Percentiles rank a stretch among this genome's conserved stretches.
Conservation (phyloP, 2,329 filamentous ascomycete genomes). For the Talaromyces verruculosus region DNA sequence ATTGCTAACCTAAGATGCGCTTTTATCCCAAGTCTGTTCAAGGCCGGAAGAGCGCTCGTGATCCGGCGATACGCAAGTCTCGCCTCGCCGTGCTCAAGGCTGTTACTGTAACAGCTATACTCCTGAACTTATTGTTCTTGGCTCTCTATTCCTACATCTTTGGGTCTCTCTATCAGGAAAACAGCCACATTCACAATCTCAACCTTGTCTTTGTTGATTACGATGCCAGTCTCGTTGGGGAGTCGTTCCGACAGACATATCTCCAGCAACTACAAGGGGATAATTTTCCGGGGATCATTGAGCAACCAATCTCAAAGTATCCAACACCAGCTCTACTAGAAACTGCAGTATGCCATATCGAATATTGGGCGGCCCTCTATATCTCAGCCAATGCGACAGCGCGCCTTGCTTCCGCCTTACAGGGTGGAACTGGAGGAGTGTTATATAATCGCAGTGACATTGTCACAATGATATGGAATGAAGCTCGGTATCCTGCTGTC, state of each 20-base stretch:
- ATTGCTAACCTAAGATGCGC: neutral
- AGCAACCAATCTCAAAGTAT: neutral
- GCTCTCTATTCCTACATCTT: constrained; percentile 25
- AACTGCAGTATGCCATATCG: constrained; percentile 34
- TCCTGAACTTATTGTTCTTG: neutral
- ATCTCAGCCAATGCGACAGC: constrained; percentile 38
- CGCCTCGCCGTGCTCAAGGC: neutral
- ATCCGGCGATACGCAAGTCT: neutral
- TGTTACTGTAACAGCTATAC: neutral
- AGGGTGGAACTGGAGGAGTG: neutral
- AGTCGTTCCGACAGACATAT: constrained; percentile 36
- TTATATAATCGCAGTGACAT: constrained; percentile 39
- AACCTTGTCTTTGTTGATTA: constrained; percentile 42
- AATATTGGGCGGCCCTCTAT: constrained; percentile 41
- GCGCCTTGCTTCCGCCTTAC: constrained; percentile 36
- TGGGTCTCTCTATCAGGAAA: constrained; percentile 39
- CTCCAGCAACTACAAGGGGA: constrained; percentile 26
- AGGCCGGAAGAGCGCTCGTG: neutral
- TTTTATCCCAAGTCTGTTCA: constrained; percentile 6
- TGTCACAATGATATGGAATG: constrained; percentile 48
- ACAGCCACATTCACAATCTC: constrained; percentile 35
- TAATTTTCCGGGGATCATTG: neutral
- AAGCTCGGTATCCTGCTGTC: constrained; percentile 45
- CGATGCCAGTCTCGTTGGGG: constrained; percentile 38
- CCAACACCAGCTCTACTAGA: constrained; percentile 24